These are phyloP conservation scores for Ogataea neopini DNA, from an alignment of 805 yeast genomes.

Conservation along the genomic window DNA sequence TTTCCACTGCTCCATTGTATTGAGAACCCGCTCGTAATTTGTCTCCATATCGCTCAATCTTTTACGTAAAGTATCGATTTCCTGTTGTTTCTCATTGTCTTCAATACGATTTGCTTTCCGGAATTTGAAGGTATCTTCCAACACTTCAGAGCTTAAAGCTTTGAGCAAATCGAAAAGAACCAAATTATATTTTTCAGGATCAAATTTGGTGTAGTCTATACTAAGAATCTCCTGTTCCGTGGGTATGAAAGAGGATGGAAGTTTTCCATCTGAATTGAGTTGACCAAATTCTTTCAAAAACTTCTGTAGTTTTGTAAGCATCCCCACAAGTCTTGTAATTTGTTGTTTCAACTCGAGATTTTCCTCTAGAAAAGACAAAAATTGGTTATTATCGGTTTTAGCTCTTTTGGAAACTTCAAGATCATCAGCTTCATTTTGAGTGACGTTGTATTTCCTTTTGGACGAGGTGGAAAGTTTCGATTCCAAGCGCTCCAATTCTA, in stretches of 20 bases:
- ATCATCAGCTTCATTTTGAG: background rate
- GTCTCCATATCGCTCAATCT: conserved; percentile 22
- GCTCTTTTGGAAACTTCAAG: conserved; percentile 2
- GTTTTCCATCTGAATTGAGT: conserved; percentile 4
- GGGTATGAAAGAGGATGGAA: conserved; percentile 21
- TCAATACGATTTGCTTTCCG: conserved; percentile 13
- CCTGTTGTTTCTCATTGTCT: conserved; percentile 20
- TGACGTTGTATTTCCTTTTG: conserved; percentile 8
- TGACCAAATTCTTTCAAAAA: conserved; percentile 17
- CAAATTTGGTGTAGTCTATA: conserved; percentile 13
- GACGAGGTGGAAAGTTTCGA: conserved; percentile 8
- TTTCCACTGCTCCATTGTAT: conserved; percentile 30
- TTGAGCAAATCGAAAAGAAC: conserved; percentile 21
- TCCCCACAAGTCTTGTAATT: conserved; percentile 14
- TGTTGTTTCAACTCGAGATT: conserved; percentile 17
- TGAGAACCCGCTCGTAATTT: conserved; percentile 26
- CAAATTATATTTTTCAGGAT: conserved; percentile 19
- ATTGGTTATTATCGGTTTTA: conserved; percentile 13
- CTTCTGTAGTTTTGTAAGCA: conserved; percentile 13
- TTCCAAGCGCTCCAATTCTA: conserved; percentile 21
- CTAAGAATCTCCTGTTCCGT: conserved; percentile 20
- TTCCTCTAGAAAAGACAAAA: conserved; percentile 17
- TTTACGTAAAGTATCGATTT: conserved; percentile 22
- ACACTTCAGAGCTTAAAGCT: conserved; percentile 18
- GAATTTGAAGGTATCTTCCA: conserved; percentile 32